Evolutionary conservation across 371 early-diverging fungal genomes (phyloP).

Genomic region (Actinomucor elegans): DNA sequence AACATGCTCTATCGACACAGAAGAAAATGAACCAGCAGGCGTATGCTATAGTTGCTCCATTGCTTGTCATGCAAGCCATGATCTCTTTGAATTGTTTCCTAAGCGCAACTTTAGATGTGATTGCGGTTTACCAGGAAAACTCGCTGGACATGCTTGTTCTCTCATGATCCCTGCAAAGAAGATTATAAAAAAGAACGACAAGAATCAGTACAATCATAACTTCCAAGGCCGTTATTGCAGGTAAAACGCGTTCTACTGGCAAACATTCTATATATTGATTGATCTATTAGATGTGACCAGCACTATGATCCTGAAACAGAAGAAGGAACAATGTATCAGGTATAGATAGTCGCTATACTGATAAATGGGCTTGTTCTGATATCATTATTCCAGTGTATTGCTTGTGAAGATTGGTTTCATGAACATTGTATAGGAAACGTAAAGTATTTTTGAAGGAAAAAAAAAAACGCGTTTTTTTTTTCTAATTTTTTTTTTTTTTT

Average conservation of each 20-base stretch:
- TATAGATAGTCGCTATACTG: too few species aligned
- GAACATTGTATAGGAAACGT: slow-evolving; percentile 77
- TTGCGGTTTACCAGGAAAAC: slow-evolving; percentile 66
- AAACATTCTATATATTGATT: too few species aligned
- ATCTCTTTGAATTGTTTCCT: slow-evolving; percentile 81
- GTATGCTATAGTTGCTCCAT: slow-evolving; percentile 85
- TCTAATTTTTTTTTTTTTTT: neutral
- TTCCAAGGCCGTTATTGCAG: slow-evolving; percentile 82
- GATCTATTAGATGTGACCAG: slow-evolving; percentile 68
- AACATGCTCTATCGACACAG: slow-evolving; percentile 55
- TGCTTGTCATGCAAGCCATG: slow-evolving; percentile 78
- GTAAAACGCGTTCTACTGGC: too few species aligned
- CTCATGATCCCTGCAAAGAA: slow-evolving; percentile 36
- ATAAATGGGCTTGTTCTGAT: neutral
- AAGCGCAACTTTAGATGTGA: slow-evolving; percentile 86
- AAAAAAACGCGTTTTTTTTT: neutral
- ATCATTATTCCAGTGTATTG: slow-evolving; percentile 56
- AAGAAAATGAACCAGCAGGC: slow-evolving; percentile 53
- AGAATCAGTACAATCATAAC: slow-evolving; percentile 81
- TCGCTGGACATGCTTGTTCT: slow-evolving; percentile 37
- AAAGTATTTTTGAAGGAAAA: slow-evolving; percentile 15
- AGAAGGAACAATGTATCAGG: slow-evolving; percentile 74
- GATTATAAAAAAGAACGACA: slow-evolving; percentile 41
- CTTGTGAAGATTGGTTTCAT: slow-evolving; percentile 91
- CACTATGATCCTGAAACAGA: slow-evolving; percentile 75